These are phyloP conservation scores for Ophiostoma sp. DNA, from an alignment of 2,329 filamentous ascomycete species.

Conservation along the genomic window DNA sequence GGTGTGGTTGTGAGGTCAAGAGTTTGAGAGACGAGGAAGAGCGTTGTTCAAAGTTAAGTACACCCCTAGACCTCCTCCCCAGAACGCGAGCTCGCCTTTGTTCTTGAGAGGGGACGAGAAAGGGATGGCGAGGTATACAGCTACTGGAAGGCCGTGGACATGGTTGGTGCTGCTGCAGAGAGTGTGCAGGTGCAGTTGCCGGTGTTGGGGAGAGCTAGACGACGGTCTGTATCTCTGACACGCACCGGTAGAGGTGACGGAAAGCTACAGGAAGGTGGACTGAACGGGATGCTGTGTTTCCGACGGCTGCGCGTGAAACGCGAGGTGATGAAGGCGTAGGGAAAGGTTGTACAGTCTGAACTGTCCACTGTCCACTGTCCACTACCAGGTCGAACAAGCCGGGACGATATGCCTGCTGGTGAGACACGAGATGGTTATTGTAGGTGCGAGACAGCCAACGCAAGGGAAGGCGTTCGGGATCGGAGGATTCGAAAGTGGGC, in stretches of 20 bases:
- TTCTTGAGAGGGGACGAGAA: constrained; percentile 3
- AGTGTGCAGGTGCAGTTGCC: background rate
- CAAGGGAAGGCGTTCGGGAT: constrained; percentile 11
- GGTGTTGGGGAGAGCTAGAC: background rate
- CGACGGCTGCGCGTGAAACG: constrained; percentile 6
- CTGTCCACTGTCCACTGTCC: no score
- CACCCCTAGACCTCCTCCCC: constrained; percentile 9
- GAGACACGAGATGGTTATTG: background rate
- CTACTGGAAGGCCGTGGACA: background rate
- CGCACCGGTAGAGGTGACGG: background rate
- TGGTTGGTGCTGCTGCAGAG: background rate
- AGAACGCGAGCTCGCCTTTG: constrained; percentile 10
- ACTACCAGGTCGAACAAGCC: no score
- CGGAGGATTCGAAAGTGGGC: constrained; percentile 11
- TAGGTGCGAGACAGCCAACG: background rate
- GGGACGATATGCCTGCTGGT: no score
- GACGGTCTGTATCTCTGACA: constrained; percentile 15
- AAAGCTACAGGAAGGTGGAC: background rate
- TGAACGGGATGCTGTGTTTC: background rate
- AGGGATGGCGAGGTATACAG: background rate
- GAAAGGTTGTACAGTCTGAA: background rate
- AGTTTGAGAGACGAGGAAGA: background rate
- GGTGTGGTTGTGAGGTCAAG: background rate
- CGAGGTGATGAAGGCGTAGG: background rate
- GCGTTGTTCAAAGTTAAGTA: background rate